Evolutionary conservation across 352 stramenopile species (phyloP).

Genomic region (Phytophthora europaea): DNA sequence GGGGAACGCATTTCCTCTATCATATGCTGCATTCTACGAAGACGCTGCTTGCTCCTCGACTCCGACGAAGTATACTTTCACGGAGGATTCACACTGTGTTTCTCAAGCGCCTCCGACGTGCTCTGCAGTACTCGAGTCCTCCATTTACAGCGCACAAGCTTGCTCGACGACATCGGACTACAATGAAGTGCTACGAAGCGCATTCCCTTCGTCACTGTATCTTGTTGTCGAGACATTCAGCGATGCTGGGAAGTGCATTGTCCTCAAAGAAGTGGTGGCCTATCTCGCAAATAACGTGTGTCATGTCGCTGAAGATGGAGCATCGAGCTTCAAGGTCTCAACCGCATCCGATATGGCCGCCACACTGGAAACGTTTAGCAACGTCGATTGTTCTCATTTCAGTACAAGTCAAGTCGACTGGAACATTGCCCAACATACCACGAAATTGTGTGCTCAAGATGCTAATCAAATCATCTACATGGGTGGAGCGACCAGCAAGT

Average conservation of each 20-base stretch:
- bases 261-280: not conserved
- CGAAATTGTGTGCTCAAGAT: not conserved
- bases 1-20: not conserved
- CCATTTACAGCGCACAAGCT: not conserved
- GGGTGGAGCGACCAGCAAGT: slow-evolving; percentile 10
- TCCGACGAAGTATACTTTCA: not conserved
- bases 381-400: not conserved
- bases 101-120: not conserved
- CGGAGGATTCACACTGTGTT: not conserved
- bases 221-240: not conserved
- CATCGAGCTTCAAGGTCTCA: slow-evolving; percentile 5
- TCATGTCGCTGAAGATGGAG: slow-evolving; percentile 5
- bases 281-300: not conserved
- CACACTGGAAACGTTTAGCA: not conserved
- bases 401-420: not conserved
- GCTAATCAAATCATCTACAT: not conserved
- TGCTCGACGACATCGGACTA: not conserved
- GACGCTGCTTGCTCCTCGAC: not conserved
- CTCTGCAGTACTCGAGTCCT: not conserved
- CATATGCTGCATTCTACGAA: not conserved
- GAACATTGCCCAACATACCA: slow-evolving; percentile 6
- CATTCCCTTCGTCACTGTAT: not conserved
- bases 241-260: not conserved
- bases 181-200: not conserved
- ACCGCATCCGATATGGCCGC: not conserved